A percentile compares a stretch with the other conserved stretches of the same genome.
Conservation (phyloP, 257 asterid genomes). For the Coffea eugenioides region DNA sequence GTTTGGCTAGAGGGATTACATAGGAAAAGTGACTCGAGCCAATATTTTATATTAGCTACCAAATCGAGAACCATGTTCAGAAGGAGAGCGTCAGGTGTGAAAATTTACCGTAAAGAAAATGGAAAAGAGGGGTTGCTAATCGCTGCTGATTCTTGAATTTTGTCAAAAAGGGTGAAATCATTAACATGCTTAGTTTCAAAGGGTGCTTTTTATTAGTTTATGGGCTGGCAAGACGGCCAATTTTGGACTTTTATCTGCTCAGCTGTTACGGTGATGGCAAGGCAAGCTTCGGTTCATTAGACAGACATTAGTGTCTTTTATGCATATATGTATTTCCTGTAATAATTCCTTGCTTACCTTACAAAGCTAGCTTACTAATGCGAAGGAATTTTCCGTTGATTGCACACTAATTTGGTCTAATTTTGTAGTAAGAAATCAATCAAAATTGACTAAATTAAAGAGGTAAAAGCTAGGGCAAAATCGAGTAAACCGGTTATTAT, state of each 20-base stretch:
- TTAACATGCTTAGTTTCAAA: constrained; percentile 14
- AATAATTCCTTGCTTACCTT: neutral
- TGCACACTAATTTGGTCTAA: neutral
- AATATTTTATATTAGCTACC: neutral
- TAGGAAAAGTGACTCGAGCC: constrained; percentile 9
- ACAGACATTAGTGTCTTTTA: neutral
- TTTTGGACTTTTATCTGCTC: neutral
- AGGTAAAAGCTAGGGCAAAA: neutral
- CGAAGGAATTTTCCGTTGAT: no score
- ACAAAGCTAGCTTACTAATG: no score
- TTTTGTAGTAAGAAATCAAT: no score
- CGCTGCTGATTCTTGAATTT: constrained; percentile 21
- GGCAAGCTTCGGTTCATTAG: no score
- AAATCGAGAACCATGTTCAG: neutral
- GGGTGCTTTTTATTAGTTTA: constrained; percentile 3
- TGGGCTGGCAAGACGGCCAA: constrained; percentile 2
- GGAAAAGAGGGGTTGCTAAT: neutral
- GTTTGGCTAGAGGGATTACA: neutral
- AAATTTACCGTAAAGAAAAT: neutral
- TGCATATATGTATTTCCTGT: neutral
- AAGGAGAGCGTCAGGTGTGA: constrained; percentile 9
- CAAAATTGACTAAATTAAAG: no score
- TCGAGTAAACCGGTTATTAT: no score
- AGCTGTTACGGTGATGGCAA: neutral
- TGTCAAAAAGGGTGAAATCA: neutral